phyloP scores from a whole-genome alignment of 2,329 filamentous ascomycete genomes.

The Calonectria pseudoturangicola region DNA sequence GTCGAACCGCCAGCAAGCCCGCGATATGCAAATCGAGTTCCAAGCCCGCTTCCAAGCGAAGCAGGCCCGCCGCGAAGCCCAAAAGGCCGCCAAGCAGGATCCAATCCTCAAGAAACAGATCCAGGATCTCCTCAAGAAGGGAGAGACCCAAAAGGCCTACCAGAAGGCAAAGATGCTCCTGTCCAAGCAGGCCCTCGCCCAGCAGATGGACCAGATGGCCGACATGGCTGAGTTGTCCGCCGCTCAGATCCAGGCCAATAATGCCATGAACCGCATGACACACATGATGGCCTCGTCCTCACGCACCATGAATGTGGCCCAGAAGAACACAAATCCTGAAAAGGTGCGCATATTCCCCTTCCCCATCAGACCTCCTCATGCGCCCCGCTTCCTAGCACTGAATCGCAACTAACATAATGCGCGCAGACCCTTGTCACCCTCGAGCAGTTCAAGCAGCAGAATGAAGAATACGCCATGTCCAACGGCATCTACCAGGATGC shows the following conservation, averaged over 20 bases:
- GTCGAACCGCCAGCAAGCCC: conserved; percentile 75
- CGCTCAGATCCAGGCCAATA: conserved; percentile 79
- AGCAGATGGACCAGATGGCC: conserved; percentile 79
- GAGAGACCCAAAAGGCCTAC: conserved; percentile 78
- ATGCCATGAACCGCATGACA: conserved; percentile 79
- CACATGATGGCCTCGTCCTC: conserved; percentile 78
- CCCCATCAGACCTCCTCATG: not conserved
- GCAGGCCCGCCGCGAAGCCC: conserved; percentile 76
- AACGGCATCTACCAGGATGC: conserved; percentile 90
- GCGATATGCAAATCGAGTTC: conserved; percentile 79
- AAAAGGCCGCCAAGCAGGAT: conserved; percentile 77
- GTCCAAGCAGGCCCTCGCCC: conserved; percentile 76
- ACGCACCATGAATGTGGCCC: conserved; percentile 74
- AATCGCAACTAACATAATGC: conserved; percentile 34
- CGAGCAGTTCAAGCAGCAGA: conserved; percentile 77
- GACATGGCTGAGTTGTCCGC: conserved; percentile 78
- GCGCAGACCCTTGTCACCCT: conserved; percentile 74
- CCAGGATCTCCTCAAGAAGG: conserved; percentile 77
- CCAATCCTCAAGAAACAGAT: conserved; percentile 78
- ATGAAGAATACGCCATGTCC: conserved; percentile 78
- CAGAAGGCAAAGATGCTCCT: conserved; percentile 79
- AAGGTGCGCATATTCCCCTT: conserved; percentile 61
- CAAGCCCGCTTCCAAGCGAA: conserved; percentile 79
- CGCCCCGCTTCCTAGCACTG: not conserved
- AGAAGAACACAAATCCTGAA: conserved; percentile 76